phyloP scores from a whole-genome alignment of 2,329 filamentous ascomycete genomes.

The Aspergillus jensenii region DNA sequence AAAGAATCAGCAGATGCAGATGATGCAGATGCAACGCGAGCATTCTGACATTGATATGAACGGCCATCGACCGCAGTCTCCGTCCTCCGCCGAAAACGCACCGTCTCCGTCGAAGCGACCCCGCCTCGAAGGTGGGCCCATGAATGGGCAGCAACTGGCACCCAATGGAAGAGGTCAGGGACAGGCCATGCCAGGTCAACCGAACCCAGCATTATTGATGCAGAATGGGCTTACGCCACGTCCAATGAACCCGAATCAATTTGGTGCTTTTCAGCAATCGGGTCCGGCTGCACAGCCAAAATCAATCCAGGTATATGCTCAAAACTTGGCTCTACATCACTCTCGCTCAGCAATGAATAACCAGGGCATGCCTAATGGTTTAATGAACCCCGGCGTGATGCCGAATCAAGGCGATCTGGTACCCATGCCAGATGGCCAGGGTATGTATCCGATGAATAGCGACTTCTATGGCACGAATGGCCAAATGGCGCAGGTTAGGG shows the following conservation, averaged over 20 bases:
- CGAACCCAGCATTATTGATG: constrained; percentile 52
- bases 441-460: constrained; percentile 42
- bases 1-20: constrained; percentile 54
- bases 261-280: constrained; percentile 62
- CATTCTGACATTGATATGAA: constrained; percentile 84
- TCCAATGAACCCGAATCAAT: constrained; percentile 72
- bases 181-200: constrained; percentile 70
- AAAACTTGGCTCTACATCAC: constrained; percentile 79
- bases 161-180: constrained; percentile 68
- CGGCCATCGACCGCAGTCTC: constrained; percentile 77
- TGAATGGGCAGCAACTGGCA: constrained; percentile 76
- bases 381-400: constrained; percentile 63
- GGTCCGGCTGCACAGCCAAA: constrained; percentile 69
- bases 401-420: constrained; percentile 82
- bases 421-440: constrained; percentile 64
- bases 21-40: constrained; percentile 83
- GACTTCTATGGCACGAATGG: constrained; percentile 59
- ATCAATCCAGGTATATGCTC: constrained; percentile 82
- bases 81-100: constrained; percentile 79
- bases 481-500: constrained; percentile 53
- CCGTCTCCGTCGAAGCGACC: constrained; percentile 90
- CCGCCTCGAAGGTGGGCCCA: constrained; percentile 71
- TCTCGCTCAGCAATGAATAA: constrained; percentile 73
- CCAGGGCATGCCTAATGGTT: constrained; percentile 74
- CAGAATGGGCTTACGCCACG: constrained; percentile 72